Conservation (phyloP, 352 stramenopile genomes). For the Globisporangium solare region DNA sequence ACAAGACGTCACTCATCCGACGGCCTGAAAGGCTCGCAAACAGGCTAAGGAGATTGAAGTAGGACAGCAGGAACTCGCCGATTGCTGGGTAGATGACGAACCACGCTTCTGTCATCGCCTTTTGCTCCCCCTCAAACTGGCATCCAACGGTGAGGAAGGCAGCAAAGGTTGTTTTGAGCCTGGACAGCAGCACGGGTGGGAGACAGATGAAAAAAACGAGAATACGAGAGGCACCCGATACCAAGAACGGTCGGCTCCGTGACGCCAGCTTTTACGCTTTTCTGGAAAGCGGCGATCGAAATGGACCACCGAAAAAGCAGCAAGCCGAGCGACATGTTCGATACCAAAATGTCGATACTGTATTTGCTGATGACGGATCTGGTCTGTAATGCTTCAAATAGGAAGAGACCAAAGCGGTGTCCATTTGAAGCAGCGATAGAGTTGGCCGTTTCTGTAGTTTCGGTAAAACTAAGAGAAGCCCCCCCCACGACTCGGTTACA, state of each 20-base stretch:
- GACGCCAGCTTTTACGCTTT: neutral
- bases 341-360: constrained; percentile 28
- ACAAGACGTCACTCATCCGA: constrained; percentile 17
- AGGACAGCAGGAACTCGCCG: constrained; percentile 17
- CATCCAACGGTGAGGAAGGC: constrained; percentile 21
- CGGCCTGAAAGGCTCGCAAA: constrained; percentile 13
- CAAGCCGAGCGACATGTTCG: constrained; percentile 23
- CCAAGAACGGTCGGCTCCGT: neutral
- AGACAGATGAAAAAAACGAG: constrained; percentile 15
- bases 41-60: constrained; percentile 21
- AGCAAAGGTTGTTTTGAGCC: constrained; percentile 15
- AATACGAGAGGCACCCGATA: constrained; percentile 19
- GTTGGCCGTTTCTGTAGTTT: constrained; percentile 1
- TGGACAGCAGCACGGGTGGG: constrained; percentile 15
- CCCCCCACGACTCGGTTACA: constrained; percentile 14
- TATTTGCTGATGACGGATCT: constrained; percentile 22
- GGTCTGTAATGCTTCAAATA: constrained; percentile 11
- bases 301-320: constrained; percentile 33
- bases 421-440: constrained; percentile 19
- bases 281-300: constrained; percentile 8
- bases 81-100: constrained; percentile 24
- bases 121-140: constrained; percentile 20
- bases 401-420: constrained; percentile 21
- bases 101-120: constrained; percentile 18
- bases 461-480: neutral